Base-by-base conservation (phyloP, 2,329 filamentous ascomycete genomes). In the Knoxdaviesia proteae region DNA sequence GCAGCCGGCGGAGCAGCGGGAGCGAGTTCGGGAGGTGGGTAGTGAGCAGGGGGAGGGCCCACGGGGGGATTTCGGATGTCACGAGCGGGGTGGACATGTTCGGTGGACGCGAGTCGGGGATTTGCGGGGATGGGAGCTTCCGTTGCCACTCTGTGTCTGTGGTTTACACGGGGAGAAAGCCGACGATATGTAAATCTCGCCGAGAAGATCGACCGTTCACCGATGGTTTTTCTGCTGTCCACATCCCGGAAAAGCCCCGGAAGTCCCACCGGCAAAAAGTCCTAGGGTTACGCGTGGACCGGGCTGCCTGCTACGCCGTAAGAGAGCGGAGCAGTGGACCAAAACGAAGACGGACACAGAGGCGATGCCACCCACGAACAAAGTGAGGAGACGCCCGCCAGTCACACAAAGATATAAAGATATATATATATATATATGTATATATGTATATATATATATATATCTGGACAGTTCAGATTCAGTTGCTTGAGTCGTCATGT, bases 1-100 rank as follows among this genome's bases (percentile, higher is more conserved):
- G 72, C 5, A 80, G 59, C 3, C 77, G 66, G n/a, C 78, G 68
- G 39, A 75, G 61, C 5, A 82, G 56, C 5, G 72, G 65, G 9
- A 82, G 59, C 5, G 73, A 72, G 49, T 67, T 58, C 0, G 77
- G 77, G 6, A 78, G 57, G 34, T 70, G 62, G 3, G 55, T 51
- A 31, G 56, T 51, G 0, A 82, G 63, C 8, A 69, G 61, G 10
- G 40, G 38, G 11, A 43, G 8, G n/a, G 44, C 40, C 40, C 44
- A 44, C 8, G 31, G 30, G 7, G 35, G 42, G 11, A 42, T 39
- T 4, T 37, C 5, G 9, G 20, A 2, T 20, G 20, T 20, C 20
- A 20, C 20, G 20, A 20, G 20, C 20, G 20, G 20, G 20, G 20
- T 3, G 20, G 20, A 20, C 20, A 20, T 20, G 20, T 20, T 20